A percentile compares a stretch with the other conserved stretches of the same genome.
Conservation (phyloP, 2,329 filamentous ascomycete genomes). For the Huntiella bhutanensis region DNA sequence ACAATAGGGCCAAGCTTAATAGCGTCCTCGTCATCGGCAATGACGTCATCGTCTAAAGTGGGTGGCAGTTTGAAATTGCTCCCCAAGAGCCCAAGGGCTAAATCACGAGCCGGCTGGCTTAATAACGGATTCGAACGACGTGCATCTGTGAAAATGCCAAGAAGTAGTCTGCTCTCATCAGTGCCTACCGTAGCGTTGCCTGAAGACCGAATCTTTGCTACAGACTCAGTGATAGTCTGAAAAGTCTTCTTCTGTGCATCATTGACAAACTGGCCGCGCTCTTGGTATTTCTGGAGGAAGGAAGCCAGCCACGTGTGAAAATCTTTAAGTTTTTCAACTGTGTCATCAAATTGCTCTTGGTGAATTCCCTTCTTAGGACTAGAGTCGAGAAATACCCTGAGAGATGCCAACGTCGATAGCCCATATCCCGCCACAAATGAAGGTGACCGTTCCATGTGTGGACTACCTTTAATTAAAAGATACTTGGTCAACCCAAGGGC, state of each 20-base stretch:
- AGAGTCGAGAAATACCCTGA: slow-evolving; percentile 56
- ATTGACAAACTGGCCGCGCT: slow-evolving; percentile 31
- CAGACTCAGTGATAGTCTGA: slow-evolving; percentile 46
- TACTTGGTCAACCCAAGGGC: slow-evolving; percentile 74
- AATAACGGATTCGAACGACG: slow-evolving; percentile 43
- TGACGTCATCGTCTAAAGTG: slow-evolving; percentile 34
- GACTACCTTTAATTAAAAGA: slow-evolving; percentile 48
- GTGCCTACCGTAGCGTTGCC: slow-evolving; percentile 52
- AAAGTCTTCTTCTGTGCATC: slow-evolving; percentile 35
- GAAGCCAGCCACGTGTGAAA: slow-evolving; percentile 66
- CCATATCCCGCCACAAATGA: slow-evolving; percentile 68
- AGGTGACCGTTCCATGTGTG: slow-evolving; percentile 44
- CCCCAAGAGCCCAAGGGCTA: slow-evolving; percentile 57
- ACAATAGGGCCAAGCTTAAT: slow-evolving; percentile 43
- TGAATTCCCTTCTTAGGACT: slow-evolving; percentile 58
- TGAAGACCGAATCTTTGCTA: slow-evolving; percentile 44
- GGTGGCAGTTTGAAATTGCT: slow-evolving; percentile 45
- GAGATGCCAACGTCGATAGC: slow-evolving; percentile 58
- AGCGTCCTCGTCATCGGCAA: slow-evolving; percentile 48
- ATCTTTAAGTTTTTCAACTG: slow-evolving; percentile 51
- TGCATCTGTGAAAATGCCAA: slow-evolving; percentile 64
- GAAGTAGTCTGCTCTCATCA: slow-evolving; percentile 59
- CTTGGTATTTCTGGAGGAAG: slow-evolving; percentile 42
- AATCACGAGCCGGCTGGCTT: slow-evolving; percentile 46
- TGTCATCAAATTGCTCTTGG: slow-evolving; percentile 65